Evolutionary conservation across 371 early-diverging fungal species (phyloP), one percentile per base, ranked within the genome.

Genomic region (Mucor saturninus): DNA sequence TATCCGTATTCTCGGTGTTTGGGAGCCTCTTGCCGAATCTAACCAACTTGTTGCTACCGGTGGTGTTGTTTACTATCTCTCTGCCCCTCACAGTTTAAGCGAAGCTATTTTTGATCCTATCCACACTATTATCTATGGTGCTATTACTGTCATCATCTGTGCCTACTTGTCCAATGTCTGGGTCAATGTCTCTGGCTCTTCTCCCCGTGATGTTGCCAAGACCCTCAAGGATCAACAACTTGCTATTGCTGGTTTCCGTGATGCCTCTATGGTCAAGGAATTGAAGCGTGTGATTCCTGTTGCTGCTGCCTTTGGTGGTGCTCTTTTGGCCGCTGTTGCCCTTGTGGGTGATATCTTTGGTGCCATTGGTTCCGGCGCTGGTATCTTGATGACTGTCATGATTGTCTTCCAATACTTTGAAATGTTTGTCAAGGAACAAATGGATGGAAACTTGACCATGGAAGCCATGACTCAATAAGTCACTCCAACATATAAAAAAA

Each of bases 381-480:
- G 99, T 88, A 99, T 99, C 66, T 85, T 99, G 76, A 78, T 99
- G 62, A 95, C 98, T 59, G 99, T 99, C 35, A 98, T 99, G 54
- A 99, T 99, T 69, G 98, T 99, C 75, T 98, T 98, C 89, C 98
- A 99, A 84, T 98, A 95, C 89, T 97, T 97, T 86, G 97, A 98
- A 83, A 93, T 96, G 84, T 98, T 98, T 84, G 94, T 94, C 74
- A 95, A 93, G 84, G 98, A 97, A 77, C 95, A 93, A 78, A 81
- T 86, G 63, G 95, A 94, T 69, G 77, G 81, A 56, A 90, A 93
- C 40, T 56, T 60, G 51, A 84, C 80, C 37, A 63, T 86, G 67
- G 85, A 83, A 42, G 72, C 73, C n/a, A 76, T 84, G 80, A 68
- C 80, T 67, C 66, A 65, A 64, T 69, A 54, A 35, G 51, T 57